Conservation (phyloP, 2,329 filamentous ascomycete species). For the Stachybotrys chlorohalonatus region DNA sequence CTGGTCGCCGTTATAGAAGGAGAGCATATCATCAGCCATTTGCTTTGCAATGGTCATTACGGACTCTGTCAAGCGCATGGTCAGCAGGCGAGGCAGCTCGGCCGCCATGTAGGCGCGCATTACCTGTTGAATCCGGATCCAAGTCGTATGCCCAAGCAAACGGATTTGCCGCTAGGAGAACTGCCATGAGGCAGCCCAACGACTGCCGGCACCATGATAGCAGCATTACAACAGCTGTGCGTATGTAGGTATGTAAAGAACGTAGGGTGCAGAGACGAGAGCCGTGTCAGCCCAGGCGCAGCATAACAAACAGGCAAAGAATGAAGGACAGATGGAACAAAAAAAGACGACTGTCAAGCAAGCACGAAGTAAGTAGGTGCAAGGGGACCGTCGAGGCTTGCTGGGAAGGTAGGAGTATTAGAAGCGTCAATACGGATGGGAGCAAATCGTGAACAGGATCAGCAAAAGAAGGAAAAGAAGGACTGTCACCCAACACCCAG, state of each 20-base stretch:
- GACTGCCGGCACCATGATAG: not conserved
- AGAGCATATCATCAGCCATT: slow-evolving; percentile 40
- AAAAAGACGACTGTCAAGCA: no score
- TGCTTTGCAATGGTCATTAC: slow-evolving; percentile 38
- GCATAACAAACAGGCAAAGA: no score
- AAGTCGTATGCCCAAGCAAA: slow-evolving; percentile 22
- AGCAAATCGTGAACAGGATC: no score
- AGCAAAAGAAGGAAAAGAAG: no score
- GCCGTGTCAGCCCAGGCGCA: no score
- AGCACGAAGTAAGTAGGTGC: no score
- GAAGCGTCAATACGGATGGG: no score
- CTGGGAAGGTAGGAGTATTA: no score
- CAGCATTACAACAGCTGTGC: not conserved
- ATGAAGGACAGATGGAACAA: no score
- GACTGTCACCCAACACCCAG: no score
- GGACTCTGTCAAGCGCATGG: slow-evolving; percentile 29
- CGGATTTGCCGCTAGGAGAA: not conserved
- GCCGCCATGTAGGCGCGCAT: slow-evolving; percentile 1
- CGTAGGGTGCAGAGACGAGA: no score
- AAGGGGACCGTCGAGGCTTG: no score
- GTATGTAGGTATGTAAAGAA: not conserved
- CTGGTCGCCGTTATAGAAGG: slow-evolving; percentile 35
- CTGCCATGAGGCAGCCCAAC: not conserved
- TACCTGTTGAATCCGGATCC: slow-evolving; percentile 26
- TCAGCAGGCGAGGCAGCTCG: not conserved